These are phyloP conservation scores for Camelina neglecta DNA, from an alignment of 345 rosid species.

Conservation along the genomic window DNA sequence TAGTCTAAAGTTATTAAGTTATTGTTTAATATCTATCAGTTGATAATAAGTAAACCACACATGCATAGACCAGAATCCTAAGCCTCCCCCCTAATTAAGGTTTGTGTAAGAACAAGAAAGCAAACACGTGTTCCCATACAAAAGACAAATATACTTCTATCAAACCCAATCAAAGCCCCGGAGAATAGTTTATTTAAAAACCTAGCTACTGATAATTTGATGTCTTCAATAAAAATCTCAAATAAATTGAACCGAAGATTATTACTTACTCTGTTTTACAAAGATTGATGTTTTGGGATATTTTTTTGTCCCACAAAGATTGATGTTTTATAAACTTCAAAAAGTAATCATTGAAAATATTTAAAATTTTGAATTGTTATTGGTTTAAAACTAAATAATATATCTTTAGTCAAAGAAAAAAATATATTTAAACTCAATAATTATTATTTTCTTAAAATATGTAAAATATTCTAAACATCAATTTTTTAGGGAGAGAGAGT, in stretches of 20 bases:
- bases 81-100: background rate
- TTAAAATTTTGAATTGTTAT: too few species aligned
- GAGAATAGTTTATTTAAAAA: background rate
- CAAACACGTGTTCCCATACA: conserved; percentile 6
- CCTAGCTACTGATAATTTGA: background rate
- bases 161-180: background rate
- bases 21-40: background rate
- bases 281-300: too few species aligned
- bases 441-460: too few species aligned
- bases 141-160: conserved; percentile 26
- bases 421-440: too few species aligned
- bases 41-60: background rate
- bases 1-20: background rate
- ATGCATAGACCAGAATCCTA: background rate
- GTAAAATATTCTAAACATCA: too few species aligned
- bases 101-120: conserved; percentile 2
- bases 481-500: too few species aligned
- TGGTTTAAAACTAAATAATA: too few species aligned
- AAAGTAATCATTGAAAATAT: too few species aligned
- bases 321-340: too few species aligned
- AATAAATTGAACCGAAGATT: background rate
- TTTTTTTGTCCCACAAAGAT: too few species aligned
- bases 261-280: too few species aligned
- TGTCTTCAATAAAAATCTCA: background rate
- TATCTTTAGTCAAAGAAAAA: too few species aligned